Evolutionary conservation across 2,329 filamentous ascomycete genomes (phyloP).

Genomic region (Ophiocordyceps robertsii): DNA sequence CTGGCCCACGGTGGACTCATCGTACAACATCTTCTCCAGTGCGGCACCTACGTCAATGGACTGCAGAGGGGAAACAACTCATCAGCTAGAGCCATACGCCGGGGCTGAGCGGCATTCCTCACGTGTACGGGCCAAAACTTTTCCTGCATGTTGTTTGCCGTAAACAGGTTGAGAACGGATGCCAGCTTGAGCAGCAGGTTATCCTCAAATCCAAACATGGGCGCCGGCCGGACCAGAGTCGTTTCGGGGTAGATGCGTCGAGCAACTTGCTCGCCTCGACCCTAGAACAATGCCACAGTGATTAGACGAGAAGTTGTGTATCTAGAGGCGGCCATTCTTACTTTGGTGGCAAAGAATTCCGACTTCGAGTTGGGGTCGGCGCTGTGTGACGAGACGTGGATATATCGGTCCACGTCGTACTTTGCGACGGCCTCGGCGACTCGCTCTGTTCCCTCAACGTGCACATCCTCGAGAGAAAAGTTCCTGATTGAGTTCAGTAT

Average conservation of each 20-base stretch:
- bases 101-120: constrained; percentile 13
- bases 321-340: constrained; percentile 15
- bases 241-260: constrained; percentile 91
- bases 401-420: constrained; percentile 93
- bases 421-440: constrained; percentile 93
- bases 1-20: constrained; percentile 79
- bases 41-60: constrained; percentile 82
- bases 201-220: constrained; percentile 92
- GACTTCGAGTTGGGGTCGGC: constrained; percentile 67
- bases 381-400: constrained; percentile 94
- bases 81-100: neutral
- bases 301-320: neutral
- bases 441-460: constrained; percentile 82
- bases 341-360: constrained; percentile 87
- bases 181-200: constrained; percentile 79
- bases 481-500: constrained; percentile 47
- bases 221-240: constrained; percentile 87
- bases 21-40: constrained; percentile 78
- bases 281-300: constrained; percentile 28
- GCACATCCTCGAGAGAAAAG: constrained; percentile 83
- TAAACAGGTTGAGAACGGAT: constrained; percentile 66
- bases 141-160: constrained; percentile 87
- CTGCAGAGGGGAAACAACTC: constrained; percentile 24
- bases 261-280: constrained; percentile 66
- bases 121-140: constrained; percentile 85